Conservation (phyloP, 192 early-diverging fungal species). For the Backusella macrospora region DNA sequence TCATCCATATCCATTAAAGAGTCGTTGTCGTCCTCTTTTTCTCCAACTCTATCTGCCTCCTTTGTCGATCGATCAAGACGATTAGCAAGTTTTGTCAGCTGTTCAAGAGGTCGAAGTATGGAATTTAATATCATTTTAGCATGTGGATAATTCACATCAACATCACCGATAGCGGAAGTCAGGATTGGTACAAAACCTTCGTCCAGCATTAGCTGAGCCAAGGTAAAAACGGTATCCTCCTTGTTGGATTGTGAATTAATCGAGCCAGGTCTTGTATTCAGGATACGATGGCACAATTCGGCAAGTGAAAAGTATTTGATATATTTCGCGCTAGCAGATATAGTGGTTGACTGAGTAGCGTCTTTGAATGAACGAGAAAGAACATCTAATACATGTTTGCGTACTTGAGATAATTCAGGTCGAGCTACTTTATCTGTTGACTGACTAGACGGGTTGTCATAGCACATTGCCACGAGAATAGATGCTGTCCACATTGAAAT, state of each 20-base stretch:
- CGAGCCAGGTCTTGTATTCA: slow-evolving; percentile 51
- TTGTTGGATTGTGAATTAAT: slow-evolving; percentile 46
- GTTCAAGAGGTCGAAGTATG: slow-evolving; percentile 87
- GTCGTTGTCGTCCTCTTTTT: background rate
- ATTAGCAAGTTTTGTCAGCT: slow-evolving; percentile 84
- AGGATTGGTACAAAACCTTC: slow-evolving; percentile 80
- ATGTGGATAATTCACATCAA: slow-evolving; percentile 90
- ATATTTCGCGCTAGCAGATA: slow-evolving; percentile 58
- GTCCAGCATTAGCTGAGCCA: slow-evolving; percentile 84
- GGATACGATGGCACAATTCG: slow-evolving; percentile 69
- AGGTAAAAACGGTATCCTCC: slow-evolving; percentile 61
- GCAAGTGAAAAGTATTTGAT: slow-evolving; percentile 68
- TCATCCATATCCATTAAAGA: slow-evolving; percentile 51
- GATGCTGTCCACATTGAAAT: slow-evolving; percentile 70
- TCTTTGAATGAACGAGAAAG: slow-evolving; percentile 66
- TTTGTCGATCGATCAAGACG: slow-evolving; percentile 72
- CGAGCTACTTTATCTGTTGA: slow-evolving; percentile 55
- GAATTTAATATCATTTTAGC: slow-evolving; percentile 72
- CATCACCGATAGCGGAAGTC: slow-evolving; percentile 74
- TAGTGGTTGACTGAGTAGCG: slow-evolving; percentile 44
- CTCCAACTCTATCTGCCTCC: slow-evolving; percentile 64
- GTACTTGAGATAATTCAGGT: slow-evolving; percentile 56
- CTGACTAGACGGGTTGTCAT: slow-evolving; percentile 38
- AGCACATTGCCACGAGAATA: slow-evolving; percentile 62
- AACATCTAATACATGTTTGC: slow-evolving; percentile 69